A percentile compares a stretch with the other conserved stretches of the same genome.
These are phyloP conservation scores for Aurantiochytrium sp. DNA, from an alignment of 108 stramenopile species.

Conservation along the genomic window DNA sequence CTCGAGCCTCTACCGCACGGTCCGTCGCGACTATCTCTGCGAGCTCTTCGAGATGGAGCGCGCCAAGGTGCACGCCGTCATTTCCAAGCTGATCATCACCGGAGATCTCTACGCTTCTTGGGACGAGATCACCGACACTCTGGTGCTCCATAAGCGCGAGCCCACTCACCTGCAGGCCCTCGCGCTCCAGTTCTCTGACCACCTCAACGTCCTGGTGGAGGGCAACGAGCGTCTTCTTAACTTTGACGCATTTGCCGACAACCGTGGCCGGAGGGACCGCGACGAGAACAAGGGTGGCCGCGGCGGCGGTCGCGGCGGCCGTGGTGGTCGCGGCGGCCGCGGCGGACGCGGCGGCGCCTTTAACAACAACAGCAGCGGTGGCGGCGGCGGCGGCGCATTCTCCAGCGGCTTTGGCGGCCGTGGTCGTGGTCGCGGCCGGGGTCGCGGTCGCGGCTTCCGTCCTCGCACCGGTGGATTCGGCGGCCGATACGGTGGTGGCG, in stretches of 20 bases:
- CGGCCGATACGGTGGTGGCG: not conserved
- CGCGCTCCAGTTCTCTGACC: constrained; percentile 86
- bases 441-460: not conserved
- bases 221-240: constrained; percentile 90
- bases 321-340: not conserved
- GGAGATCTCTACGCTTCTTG: constrained; percentile 88
- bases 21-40: constrained; percentile 78
- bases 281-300: constrained; percentile 17
- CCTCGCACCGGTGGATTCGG: not conserved
- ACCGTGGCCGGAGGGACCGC: constrained; percentile 42
- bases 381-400: not conserved
- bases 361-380: not conserved
- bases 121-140: constrained; percentile 95
- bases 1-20: constrained; percentile 81
- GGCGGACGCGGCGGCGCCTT: not conserved
- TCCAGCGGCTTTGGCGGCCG: not conserved
- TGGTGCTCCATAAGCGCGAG: constrained; percentile 78
- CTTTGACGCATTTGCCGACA: constrained; percentile 71
- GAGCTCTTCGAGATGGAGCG: constrained; percentile 90
- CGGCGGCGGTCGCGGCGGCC: not conserved
- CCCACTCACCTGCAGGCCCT: constrained; percentile 79
- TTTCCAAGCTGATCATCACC: constrained; percentile 98
- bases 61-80: constrained; percentile 78
- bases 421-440: not conserved
- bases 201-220: constrained; percentile 79